Conservation (phyloP, 169 alveolate genomes). For the Eimeria acervulina region DNA sequence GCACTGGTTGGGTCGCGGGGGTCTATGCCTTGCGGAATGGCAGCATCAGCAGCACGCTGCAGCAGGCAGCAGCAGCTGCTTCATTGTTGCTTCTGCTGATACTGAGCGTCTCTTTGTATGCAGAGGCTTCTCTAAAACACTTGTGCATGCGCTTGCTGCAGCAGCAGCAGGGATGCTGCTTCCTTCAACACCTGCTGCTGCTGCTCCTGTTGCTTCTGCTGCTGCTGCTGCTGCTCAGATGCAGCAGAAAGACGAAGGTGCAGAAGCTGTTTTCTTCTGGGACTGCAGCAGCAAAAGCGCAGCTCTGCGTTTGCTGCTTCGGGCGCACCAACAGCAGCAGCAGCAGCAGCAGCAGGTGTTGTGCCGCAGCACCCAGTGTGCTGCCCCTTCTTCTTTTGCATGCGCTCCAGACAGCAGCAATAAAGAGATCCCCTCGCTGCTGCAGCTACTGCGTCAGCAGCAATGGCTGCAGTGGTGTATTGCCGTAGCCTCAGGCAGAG, state of each 20-base stretch:
- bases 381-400: neutral
- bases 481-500: constrained; percentile 63
- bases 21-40: constrained; percentile 57
- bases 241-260: neutral
- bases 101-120: neutral
- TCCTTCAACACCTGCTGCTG: neutral
- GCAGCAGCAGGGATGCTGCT: constrained; percentile 12
- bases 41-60: constrained; percentile 71
- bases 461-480: constrained; percentile 74
- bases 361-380: neutral
- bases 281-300: constrained; percentile 21
- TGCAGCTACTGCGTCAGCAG: constrained; percentile 71
- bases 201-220: neutral
- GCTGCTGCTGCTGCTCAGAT: constrained; percentile 30
- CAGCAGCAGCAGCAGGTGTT: constrained; percentile 30
- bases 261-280: constrained; percentile 13
- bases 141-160: constrained; percentile 55
- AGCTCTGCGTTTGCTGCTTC: constrained; percentile 45
- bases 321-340: constrained; percentile 46
- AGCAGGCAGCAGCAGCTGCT: constrained; percentile 76
- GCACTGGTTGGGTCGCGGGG: neutral
- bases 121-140: constrained; percentile 14
- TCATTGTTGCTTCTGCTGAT: constrained; percentile 8
- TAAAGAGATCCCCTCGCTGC: neutral
- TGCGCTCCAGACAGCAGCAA: neutral